These are phyloP conservation scores for Fusarium sp. DNA, from an alignment of 2,329 filamentous ascomycete genomes.

Conservation along the genomic window DNA sequence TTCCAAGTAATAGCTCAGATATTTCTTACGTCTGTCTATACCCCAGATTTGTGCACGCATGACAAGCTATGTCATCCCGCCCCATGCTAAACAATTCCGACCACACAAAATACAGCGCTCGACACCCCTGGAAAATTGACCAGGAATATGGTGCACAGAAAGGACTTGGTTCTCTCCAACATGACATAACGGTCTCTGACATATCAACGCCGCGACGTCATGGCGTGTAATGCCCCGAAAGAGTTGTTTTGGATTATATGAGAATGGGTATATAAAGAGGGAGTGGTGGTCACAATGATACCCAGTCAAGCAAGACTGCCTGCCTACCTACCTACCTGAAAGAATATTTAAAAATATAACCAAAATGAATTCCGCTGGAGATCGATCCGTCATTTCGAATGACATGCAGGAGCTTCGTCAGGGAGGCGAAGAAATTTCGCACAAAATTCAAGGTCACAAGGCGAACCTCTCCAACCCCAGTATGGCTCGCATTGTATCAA, in stretches of 20 bases:
- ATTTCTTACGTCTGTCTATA: neutral
- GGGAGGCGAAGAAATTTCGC: conserved; percentile 47
- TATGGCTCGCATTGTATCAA: conserved; percentile 39
- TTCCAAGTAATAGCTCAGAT: neutral
- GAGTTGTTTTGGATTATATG: neutral
- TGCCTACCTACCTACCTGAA: neutral
- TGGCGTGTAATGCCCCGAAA: conserved; percentile 12
- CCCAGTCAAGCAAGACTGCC: neutral
- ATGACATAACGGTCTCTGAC: conserved; percentile 37
- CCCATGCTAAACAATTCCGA: conserved; percentile 6
- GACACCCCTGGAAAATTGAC: conserved; percentile 10
- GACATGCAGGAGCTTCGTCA: conserved; percentile 58
- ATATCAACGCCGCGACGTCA: conserved; percentile 29
- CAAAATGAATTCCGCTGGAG: conserved; percentile 52
- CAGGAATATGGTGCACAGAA: conserved; percentile 13
- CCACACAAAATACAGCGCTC: conserved; percentile 26
- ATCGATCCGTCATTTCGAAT: conserved; percentile 56
- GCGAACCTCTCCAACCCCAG: conserved; percentile 63
- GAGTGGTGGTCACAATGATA: neutral
- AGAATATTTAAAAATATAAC: neutral
- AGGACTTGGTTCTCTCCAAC: conserved; percentile 20
- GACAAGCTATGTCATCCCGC: conserved; percentile 27
- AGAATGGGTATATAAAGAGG: conserved; percentile 16
- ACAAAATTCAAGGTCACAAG: conserved; percentile 58
- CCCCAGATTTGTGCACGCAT: conserved; percentile 3